These are phyloP conservation scores for Fusarium pseudoanthophilum DNA, from an alignment of 2,329 filamentous ascomycete genomes.

Conservation along the genomic window DNA sequence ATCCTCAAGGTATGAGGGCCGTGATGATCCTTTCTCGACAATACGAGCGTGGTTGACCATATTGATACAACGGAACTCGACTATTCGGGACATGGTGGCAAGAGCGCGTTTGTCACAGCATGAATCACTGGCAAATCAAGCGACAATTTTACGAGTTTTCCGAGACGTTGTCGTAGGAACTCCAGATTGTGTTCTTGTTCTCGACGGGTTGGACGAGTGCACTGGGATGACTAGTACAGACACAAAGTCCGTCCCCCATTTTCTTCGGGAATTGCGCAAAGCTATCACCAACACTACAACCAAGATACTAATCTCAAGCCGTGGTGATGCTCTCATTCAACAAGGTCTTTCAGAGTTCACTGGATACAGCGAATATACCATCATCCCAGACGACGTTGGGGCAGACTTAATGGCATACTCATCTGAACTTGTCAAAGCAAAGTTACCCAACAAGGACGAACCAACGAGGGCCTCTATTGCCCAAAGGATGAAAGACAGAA, in stretches of 20 bases:
- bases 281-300: slow-evolving; percentile 17
- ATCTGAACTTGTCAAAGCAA: slow-evolving; percentile 39
- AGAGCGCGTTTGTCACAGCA: not conserved
- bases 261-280: slow-evolving; percentile 10
- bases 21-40: slow-evolving; percentile 41
- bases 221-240: not conserved
- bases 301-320: not conserved
- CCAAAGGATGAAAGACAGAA: slow-evolving; percentile 39
- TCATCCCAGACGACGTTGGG: not conserved
- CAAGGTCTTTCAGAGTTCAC: rapidly evolving
- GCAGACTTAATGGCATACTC: not conserved
- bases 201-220: slow-evolving; percentile 25
- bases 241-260: slow-evolving; percentile 14
- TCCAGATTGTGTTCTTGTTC: not conserved
- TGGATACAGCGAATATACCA: not conserved
- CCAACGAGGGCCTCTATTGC: slow-evolving; percentile 30
- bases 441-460: slow-evolving; percentile 42
- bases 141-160: rapidly evolving
- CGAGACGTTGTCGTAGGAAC: rapidly evolving
- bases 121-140: rapidly evolving
- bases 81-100: slow-evolving; percentile 22
- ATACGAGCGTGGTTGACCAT: slow-evolving; percentile 31
- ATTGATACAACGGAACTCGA: slow-evolving; percentile 10
- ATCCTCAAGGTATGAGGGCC: slow-evolving; percentile 39
- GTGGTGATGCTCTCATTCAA: rapidly evolving